These are phyloP conservation scores for Henckelia pumila DNA, from an alignment of 257 asterid species.

Conservation along the genomic window DNA sequence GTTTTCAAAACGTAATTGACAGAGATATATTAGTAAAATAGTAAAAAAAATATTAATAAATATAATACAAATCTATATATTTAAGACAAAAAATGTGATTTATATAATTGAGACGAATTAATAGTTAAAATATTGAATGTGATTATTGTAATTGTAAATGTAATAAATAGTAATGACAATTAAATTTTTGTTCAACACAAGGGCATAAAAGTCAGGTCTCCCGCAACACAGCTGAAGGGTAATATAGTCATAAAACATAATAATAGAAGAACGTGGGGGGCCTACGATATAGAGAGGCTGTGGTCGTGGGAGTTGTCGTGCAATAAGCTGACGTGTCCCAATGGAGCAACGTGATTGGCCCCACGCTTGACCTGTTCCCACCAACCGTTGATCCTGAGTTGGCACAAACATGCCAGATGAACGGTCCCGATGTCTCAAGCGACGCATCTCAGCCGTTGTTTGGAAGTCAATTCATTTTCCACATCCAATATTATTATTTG, in stretches of 20 bases:
- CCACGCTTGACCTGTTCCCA: constrained; percentile 44
- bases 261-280: constrained; percentile 57
- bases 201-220: not conserved
- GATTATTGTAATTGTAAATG: no score
- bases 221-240: constrained; percentile 24
- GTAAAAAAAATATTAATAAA: no score
- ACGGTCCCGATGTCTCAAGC: constrained; percentile 21
- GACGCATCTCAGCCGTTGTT: constrained; percentile 31
- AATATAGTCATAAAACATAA: constrained; percentile 30
- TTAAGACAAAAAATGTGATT: no score
- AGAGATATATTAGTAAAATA: no score
- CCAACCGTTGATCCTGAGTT: constrained; percentile 55
- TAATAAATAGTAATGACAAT: no score
- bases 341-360: constrained; percentile 59
- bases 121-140: no score
- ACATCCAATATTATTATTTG: constrained; percentile 25
- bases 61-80: no score
- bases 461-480: constrained; percentile 31
- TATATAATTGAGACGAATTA: no score
- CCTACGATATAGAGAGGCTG: no score
- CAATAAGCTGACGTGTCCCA: constrained; percentile 52
- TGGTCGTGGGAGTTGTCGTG: constrained; percentile 25
- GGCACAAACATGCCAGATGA: constrained; percentile 38
- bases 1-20: no score
- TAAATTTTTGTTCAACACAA: no score